phyloP scores from a whole-genome alignment of 805 yeast genomes.

The Saccharomyces jurei region DNA sequence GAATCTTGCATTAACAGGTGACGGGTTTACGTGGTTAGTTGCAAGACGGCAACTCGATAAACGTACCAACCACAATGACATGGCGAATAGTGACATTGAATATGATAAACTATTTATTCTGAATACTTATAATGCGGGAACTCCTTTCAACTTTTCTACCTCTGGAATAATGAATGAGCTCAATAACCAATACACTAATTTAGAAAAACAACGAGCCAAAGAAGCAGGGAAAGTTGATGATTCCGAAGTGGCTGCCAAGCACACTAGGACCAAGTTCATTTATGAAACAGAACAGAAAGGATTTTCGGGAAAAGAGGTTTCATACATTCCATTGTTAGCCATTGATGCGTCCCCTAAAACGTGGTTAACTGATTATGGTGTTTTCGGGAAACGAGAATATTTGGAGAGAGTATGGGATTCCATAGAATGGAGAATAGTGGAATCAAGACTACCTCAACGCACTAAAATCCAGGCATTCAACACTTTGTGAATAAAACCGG shows the following conservation, averaged over 20 bases:
- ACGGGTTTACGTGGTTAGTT: conserved; percentile 86
- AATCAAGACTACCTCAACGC: conserved; percentile 34
- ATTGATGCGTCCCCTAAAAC: conserved; percentile 67
- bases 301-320: conserved; percentile 13
- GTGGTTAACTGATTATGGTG: conserved; percentile 69
- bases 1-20: conserved; percentile 69
- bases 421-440: conserved; percentile 63
- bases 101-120: conserved; percentile 53
- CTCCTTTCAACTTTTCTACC: conserved; percentile 62
- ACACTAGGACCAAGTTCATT: conserved; percentile 16
- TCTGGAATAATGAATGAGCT: conserved; percentile 32
- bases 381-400: conserved; percentile 59
- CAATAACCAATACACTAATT: conserved; percentile 16
- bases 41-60: conserved; percentile 36
- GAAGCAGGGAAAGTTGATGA: conserved; percentile 2
- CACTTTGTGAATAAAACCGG: background rate
- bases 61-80: conserved; percentile 6
- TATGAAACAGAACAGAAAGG: conserved; percentile 35
- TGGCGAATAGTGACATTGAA: conserved; percentile 12
- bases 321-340: conserved; percentile 53
- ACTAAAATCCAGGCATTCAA: conserved; percentile 19
- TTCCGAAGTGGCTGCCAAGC: background rate
- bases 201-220: background rate
- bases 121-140: conserved; percentile 85
- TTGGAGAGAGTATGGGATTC: conserved; percentile 60